phyloP scores from a whole-genome alignment of 768 basidiomycete genomes.

The Harrya chromipes region DNA sequence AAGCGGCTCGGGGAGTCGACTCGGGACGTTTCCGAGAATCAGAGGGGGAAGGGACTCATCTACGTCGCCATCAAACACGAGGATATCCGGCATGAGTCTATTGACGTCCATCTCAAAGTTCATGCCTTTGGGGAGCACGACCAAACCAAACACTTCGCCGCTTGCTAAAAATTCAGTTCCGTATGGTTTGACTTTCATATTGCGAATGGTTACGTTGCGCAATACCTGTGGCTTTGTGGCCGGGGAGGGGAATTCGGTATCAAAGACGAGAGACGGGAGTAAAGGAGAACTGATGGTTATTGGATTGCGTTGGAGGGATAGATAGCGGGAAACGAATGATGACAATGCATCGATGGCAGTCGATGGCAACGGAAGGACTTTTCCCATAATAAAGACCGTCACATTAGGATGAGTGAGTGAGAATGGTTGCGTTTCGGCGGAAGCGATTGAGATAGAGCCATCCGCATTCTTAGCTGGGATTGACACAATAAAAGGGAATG shows the following conservation, averaged over 20 bases:
- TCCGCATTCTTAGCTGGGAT: slow-evolving; percentile 35
- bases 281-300: slow-evolving; percentile 58
- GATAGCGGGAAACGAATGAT: slow-evolving; percentile 59
- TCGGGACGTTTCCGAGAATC: slow-evolving; percentile 35
- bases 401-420: slow-evolving; percentile 65
- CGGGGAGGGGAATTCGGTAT: slow-evolving; percentile 63
- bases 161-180: slow-evolving; percentile 57
- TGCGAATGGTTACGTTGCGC: slow-evolving; percentile 65
- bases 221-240: slow-evolving; percentile 62
- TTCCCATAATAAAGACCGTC: slow-evolving; percentile 54
- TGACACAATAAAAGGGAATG: slow-evolving; percentile 61
- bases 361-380: slow-evolving; percentile 51
- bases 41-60: slow-evolving; percentile 30
- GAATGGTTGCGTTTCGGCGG: slow-evolving; percentile 54
- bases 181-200: slow-evolving; percentile 66
- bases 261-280: slow-evolving; percentile 46
- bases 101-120: slow-evolving; percentile 60
- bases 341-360: slow-evolving; percentile 45
- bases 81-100: slow-evolving; percentile 68
- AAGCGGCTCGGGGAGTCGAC: slow-evolving; percentile 59
- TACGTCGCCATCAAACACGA: slow-evolving; percentile 73
- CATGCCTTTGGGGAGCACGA: slow-evolving; percentile 70
- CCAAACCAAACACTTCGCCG: slow-evolving; percentile 60
- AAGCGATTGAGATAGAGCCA: slow-evolving; percentile 45
- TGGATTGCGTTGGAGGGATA: slow-evolving; percentile 53